Percentiles rank a stretch among this genome's conserved stretches.
Conservation (phyloP, 176 grass and related monocot genomes). For the Cenchrus americanus region DNA sequence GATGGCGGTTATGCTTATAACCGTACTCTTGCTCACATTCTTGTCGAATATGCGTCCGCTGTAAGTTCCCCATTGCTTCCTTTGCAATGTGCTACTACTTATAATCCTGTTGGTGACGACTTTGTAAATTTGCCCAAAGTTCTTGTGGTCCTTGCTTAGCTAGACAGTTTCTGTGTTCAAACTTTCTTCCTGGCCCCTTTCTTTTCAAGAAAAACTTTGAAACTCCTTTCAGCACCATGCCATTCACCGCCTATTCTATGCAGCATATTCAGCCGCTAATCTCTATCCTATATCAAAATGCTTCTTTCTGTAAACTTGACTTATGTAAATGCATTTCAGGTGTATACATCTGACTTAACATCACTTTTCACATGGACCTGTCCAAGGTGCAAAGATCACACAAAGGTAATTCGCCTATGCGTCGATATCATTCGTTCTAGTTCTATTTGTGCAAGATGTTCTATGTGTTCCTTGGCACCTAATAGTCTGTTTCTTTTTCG, state of each 20-base stretch:
- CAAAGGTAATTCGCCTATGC: slow-evolving; percentile 55
- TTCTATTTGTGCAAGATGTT: slow-evolving; percentile 4
- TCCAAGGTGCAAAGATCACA: slow-evolving; percentile 67
- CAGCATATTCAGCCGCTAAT: neutral
- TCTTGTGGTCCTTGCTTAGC: neutral
- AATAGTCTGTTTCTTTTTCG: neutral
- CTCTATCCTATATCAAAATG: neutral
- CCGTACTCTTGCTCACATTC: slow-evolving; percentile 65
- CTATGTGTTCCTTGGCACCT: neutral
- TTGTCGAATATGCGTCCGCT: slow-evolving; percentile 89
- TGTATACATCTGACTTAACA: slow-evolving; percentile 83
- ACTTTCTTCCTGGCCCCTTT: neutral
- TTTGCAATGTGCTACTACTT: slow-evolving; percentile 1
- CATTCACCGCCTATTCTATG: neutral
- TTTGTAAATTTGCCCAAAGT: neutral
- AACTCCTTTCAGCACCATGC: neutral
- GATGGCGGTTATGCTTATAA: slow-evolving; percentile 62
- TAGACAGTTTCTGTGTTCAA: neutral
- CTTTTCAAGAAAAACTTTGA: too few species aligned
- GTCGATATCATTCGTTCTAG: neutral
- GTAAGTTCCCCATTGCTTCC: slow-evolving; percentile 56
- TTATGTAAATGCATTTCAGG: slow-evolving; percentile 61
- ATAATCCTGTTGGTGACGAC: neutral
- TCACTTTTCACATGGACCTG: slow-evolving; percentile 86
- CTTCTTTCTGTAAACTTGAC: neutral